Conservation (phyloP, 2,329 filamentous ascomycete species). For the Ceratocystis colombiana region DNA sequence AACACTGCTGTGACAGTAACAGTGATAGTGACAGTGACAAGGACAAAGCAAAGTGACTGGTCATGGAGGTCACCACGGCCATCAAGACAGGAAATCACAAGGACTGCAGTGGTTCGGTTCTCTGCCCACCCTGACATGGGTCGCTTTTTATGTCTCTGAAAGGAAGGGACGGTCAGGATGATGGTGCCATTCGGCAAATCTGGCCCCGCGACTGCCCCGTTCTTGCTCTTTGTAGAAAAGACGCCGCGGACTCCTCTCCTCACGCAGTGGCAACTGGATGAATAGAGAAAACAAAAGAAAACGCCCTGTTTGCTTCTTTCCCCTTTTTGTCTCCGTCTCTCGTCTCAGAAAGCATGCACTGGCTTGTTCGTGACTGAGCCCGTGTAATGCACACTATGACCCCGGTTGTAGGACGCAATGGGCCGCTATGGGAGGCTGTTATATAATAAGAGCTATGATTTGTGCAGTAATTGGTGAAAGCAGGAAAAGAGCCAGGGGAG, state of each 20-base stretch:
- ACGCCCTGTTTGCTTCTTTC: background rate
- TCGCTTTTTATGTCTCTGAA: background rate
- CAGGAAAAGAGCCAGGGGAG: background rate
- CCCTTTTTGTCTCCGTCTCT: conserved; percentile 2
- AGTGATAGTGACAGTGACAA: conserved; percentile 1
- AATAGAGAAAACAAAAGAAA: background rate
- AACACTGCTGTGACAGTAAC: conserved; percentile 9
- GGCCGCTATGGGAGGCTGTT: background rate
- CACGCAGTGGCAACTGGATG: background rate
- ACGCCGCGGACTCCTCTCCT: background rate
- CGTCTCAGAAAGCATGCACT: background rate
- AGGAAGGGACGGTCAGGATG: background rate
- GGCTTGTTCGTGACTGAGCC: conserved; percentile 6
- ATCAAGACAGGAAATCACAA: background rate
- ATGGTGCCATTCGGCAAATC: background rate
- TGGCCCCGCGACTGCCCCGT: too few species aligned
- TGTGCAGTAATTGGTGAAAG: background rate
- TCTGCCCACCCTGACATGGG: background rate
- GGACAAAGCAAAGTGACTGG: background rate
- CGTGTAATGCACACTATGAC: background rate
- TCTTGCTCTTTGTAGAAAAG: too few species aligned
- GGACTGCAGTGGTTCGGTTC: background rate
- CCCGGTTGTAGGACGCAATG: background rate
- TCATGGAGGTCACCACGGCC: background rate
- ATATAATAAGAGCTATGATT: background rate